phyloP scores from a whole-genome alignment of 768 basidiomycete species.

The Mycena floridula region DNA sequence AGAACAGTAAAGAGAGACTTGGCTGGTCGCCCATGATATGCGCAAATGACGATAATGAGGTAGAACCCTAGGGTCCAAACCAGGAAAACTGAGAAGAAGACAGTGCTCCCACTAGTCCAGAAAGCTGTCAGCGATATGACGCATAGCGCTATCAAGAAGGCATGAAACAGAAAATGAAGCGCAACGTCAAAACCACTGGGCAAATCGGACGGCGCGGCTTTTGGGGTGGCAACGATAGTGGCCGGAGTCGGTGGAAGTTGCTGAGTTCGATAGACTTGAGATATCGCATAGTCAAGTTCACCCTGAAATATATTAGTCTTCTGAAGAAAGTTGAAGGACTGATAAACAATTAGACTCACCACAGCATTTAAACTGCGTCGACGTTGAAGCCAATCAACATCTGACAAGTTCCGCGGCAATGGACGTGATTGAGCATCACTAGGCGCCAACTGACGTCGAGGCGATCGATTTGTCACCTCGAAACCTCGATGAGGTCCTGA shows the following conservation, averaged over 20 bases:
- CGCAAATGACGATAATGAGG: constrained; percentile 38
- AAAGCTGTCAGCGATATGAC: constrained; percentile 52
- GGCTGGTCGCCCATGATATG: constrained; percentile 54
- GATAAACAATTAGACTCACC: constrained; percentile 35
- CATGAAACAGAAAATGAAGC: constrained; percentile 52
- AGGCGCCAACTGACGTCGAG: constrained; percentile 23
- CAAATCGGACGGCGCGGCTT: no score
- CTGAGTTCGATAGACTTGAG: constrained; percentile 46
- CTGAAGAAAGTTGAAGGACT: constrained; percentile 8
- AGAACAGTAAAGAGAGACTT: constrained; percentile 51
- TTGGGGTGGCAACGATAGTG: constrained; percentile 47
- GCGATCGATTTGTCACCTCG: constrained; percentile 47
- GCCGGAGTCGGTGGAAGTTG: constrained; percentile 40
- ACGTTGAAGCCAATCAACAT: constrained; percentile 75
- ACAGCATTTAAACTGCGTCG: constrained; percentile 66
- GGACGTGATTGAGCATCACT: background rate
- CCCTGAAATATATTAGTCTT: constrained; percentile 36
- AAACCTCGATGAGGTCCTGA: constrained; percentile 33
- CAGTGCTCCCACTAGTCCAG: constrained; percentile 48
- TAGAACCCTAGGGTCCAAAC: constrained; percentile 59
- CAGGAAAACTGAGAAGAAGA: constrained; percentile 60
- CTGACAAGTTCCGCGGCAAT: constrained; percentile 15
- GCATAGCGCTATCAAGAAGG: constrained; percentile 51
- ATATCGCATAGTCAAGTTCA: constrained; percentile 67
- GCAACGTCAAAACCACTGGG: no score